Evolutionary conservation across 2,329 filamentous ascomycete genomes (phyloP), one percentile per base, ranked within the genome.

Genomic region (Ophiocordyceps robertsii): DNA sequence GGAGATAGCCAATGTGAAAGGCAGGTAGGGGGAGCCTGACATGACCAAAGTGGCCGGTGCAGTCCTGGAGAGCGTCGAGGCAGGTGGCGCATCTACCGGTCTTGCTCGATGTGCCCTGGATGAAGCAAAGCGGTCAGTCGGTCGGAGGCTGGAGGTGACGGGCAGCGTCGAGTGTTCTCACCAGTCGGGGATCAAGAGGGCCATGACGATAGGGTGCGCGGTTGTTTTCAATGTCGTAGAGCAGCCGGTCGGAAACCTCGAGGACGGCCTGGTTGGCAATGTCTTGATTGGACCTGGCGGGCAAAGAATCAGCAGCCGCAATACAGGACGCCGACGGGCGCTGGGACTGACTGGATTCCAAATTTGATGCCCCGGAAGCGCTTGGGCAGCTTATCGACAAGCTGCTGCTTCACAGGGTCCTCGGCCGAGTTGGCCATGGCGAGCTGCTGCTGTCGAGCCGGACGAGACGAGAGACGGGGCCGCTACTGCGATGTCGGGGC

Each of bases 1-100:
- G 92, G 53, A 98, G 76, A 59, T 95, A 98, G 32, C 92, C 92
- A 50, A 96, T 88, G 58, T 98, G 92, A 57, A 96, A 96, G 37
- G 84, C 87, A 4, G 92, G 92, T 41, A 98, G 70, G 1, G 90
- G 86, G 13, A 98, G 75, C 55, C 85, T 80, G 54, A 98, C 84
- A 63, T 95, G 83, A 38, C 92, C 92, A 56, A 96, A 98, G 62
- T 98, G 92, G 12, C 92, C 92, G 52, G 87, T 92, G 62, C 92
- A 98, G 50, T 82, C 79, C 53, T 87, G 77, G 29, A 96, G 69
- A 14, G 79, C 74, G 56, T 89, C 78, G 39, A 84, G 78, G 59
- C 92, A 98, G 13, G 92, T 96, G 37, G 77, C 69, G 60, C 92
- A 98, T 45, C 69, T 73, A 21, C 77, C 84, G 4, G 68, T 74